phyloP scores from a whole-genome alignment of 2,329 filamentous ascomycete genomes.

The Colletotrichum sojae region DNA sequence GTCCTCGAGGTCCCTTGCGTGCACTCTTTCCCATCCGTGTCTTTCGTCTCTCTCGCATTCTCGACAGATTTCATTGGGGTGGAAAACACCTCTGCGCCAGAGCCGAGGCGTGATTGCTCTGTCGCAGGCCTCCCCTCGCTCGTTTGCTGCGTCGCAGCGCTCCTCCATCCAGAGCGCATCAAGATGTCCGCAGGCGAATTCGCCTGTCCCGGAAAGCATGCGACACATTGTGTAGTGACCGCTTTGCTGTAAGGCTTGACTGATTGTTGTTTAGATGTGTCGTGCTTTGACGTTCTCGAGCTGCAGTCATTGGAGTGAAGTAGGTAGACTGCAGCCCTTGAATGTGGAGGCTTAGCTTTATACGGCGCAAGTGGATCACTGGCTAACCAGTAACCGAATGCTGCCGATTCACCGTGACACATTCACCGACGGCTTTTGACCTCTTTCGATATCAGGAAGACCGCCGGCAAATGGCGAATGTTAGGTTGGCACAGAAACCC shows the following conservation, averaged over 20 bases:
- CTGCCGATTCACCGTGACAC: no score
- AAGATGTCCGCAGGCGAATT: not conserved
- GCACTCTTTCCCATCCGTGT: not conserved
- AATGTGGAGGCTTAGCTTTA: no score
- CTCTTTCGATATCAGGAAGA: no score
- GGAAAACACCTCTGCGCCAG: not conserved
- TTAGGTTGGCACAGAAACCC: no score
- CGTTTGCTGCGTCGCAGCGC: not conserved
- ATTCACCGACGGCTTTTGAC: no score
- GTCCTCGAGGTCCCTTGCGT: not conserved
- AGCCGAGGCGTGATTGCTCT: not conserved
- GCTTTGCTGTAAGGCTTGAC: no score
- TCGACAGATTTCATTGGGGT: not conserved
- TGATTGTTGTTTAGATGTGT: no score
- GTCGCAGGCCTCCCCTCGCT: not conserved
- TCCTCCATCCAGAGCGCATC: conserved; percentile 9
- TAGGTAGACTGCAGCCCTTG: no score
- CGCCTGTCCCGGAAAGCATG: not conserved
- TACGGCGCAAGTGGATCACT: no score
- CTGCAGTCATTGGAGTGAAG: no score
- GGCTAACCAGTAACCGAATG: fast-evolving
- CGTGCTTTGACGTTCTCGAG: no score
- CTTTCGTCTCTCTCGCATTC: not conserved
- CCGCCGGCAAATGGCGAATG: no score
- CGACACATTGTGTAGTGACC: not conserved